Evolutionary conservation across 805 yeast genomes (phyloP).

Genomic region (Saccharomyces mikatae): DNA sequence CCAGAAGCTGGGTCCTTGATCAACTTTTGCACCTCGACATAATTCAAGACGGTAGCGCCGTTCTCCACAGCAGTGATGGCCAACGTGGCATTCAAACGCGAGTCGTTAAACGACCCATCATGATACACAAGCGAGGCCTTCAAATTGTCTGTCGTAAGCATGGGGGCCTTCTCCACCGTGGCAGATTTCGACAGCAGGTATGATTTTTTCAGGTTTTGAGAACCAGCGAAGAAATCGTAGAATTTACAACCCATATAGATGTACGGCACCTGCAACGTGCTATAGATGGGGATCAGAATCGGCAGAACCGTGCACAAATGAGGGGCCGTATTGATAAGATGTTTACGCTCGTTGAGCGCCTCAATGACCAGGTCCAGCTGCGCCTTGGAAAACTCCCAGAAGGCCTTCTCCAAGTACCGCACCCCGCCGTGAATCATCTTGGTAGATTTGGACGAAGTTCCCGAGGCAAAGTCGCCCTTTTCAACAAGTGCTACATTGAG

Average conservation of each 20-base stretch:
- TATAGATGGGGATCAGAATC: slow-evolving; percentile 91
- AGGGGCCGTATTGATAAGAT: slow-evolving; percentile 84
- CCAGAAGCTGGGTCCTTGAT: slow-evolving; percentile 52
- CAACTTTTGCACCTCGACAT: slow-evolving; percentile 71
- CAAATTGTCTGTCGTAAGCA: slow-evolving; percentile 67
- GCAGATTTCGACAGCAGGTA: slow-evolving; percentile 60
- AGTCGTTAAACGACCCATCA: slow-evolving; percentile 90
- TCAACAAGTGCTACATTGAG: slow-evolving; percentile 82
- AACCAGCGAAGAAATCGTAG: slow-evolving; percentile 90
- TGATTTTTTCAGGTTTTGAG: slow-evolving; percentile 71
- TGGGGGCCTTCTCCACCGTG: slow-evolving; percentile 73
- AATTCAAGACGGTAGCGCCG: slow-evolving; percentile 87
- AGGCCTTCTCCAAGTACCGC: slow-evolving; percentile 87
- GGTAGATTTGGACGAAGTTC: slow-evolving; percentile 89
- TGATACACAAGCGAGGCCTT: slow-evolving; percentile 91
- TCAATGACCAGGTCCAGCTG: slow-evolving; percentile 85
- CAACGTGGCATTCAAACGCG: slow-evolving; percentile 80
- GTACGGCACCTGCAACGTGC: slow-evolving; percentile 93
- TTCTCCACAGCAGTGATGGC: slow-evolving; percentile 78
- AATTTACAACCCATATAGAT: slow-evolving; percentile 84
- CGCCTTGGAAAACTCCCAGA: slow-evolving; percentile 82
- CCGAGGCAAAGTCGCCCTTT: slow-evolving; percentile 82
- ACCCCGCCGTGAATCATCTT: slow-evolving; percentile 98
- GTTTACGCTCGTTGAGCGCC: slow-evolving; percentile 80
- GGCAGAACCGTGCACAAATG: slow-evolving; percentile 82